Percentiles rank a stretch among this genome's conserved stretches.
Evolutionary conservation across 192 early-diverging fungal species (phyloP).

Genomic region (Pilaira anomala): DNA sequence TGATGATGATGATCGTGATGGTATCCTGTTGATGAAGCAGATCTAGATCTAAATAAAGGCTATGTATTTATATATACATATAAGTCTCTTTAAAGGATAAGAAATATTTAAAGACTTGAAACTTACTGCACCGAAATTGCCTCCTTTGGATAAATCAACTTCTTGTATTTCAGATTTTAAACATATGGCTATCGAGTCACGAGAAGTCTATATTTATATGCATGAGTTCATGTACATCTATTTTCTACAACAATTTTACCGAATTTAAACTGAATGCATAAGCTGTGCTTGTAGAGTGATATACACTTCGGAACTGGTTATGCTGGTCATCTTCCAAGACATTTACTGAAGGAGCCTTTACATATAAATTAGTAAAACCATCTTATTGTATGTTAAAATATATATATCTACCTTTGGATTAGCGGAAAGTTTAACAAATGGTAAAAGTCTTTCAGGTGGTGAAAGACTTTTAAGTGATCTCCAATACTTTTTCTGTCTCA

Average conservation of each 20-base stretch:
- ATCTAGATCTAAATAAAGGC: slow-evolving; percentile 24
- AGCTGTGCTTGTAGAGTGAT: slow-evolving; percentile 42
- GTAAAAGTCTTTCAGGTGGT: slow-evolving; percentile 22
- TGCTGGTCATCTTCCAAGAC: slow-evolving; percentile 11
- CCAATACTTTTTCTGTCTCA: slow-evolving; percentile 37
- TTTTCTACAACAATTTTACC: slow-evolving; percentile 24
- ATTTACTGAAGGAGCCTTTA: slow-evolving; percentile 19
- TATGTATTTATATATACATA: slow-evolving; percentile 9
- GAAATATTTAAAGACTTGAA: slow-evolving; percentile 20
- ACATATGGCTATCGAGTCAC: slow-evolving; percentile 61
- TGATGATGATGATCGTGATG: not conserved
- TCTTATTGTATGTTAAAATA: not conserved
- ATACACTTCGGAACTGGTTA: slow-evolving; percentile 27
- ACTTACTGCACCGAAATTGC: slow-evolving; percentile 39
- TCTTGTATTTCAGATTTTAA: slow-evolving; percentile 65
- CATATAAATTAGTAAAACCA: not conserved
- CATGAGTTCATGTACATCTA: not conserved
- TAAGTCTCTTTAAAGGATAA: not conserved
- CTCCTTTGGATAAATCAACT: slow-evolving; percentile 58
- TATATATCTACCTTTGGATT: not conserved
- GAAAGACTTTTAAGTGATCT: slow-evolving; percentile 24
- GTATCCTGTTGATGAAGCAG: slow-evolving; percentile 21
- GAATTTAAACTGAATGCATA: slow-evolving; percentile 51
- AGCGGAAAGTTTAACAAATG: slow-evolving; percentile 27
- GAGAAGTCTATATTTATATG: slow-evolving; percentile 40